These are phyloP conservation scores for Russula griseocarnosa DNA, from an alignment of 768 basidiomycete species.

Conservation along the genomic window DNA sequence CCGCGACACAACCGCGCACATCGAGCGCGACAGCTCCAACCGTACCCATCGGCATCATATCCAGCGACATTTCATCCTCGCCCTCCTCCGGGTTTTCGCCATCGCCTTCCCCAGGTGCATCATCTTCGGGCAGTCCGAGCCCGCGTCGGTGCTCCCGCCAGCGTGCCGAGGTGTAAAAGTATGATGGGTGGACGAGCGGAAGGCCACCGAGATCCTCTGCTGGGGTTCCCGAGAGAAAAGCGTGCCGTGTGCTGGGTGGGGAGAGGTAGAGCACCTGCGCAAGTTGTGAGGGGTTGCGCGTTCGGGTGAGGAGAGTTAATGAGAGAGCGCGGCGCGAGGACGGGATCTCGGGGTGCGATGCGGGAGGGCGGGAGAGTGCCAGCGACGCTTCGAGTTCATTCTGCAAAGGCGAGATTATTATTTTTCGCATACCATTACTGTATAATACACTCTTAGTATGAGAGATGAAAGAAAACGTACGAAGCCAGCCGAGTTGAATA, in stretches of 20 bases:
- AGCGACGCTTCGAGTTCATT: constrained; percentile 80
- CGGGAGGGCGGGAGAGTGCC: constrained; percentile 76
- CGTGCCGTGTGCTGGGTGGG: constrained; percentile 58
- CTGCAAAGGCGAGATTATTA: constrained; percentile 37
- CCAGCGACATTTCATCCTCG: constrained; percentile 38
- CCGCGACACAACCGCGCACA: constrained; percentile 63
- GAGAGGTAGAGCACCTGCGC: constrained; percentile 66
- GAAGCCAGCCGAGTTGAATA: constrained; percentile 78
- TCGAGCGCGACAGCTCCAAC: constrained; percentile 85
- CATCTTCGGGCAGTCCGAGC: constrained; percentile 68
- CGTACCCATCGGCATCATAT: constrained; percentile 68
- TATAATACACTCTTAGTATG: not conserved
- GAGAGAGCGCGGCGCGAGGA: constrained; percentile 58
- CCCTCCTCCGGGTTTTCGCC: constrained; percentile 27
- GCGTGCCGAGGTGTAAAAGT: constrained; percentile 70
- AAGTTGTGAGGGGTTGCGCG: constrained; percentile 70
- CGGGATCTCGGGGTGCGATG: constrained; percentile 56
- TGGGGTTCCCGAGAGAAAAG: constrained; percentile 62
- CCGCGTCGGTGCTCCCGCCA: constrained; percentile 77
- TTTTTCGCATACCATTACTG: not conserved
- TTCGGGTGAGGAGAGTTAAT: constrained; percentile 59
- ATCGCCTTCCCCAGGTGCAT: constrained; percentile 39
- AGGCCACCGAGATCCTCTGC: constrained; percentile 59
- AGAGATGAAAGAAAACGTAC: constrained; percentile 37
- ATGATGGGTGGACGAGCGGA: constrained; percentile 63